phyloP scores from a whole-genome alignment of 2,329 filamentous ascomycete species.

The Aspergillus sp. region DNA sequence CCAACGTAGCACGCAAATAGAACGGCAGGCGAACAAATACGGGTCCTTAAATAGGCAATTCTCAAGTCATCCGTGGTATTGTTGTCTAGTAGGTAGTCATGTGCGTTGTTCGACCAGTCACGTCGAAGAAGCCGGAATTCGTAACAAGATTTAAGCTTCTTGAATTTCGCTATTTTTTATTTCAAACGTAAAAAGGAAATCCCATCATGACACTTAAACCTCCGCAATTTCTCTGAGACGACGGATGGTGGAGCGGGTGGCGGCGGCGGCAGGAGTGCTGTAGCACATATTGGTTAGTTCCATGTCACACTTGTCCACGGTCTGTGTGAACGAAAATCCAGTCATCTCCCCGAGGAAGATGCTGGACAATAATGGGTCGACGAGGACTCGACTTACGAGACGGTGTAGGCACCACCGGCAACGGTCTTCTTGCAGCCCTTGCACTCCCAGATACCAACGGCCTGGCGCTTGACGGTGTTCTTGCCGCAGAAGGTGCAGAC shows the following conservation, averaged over 20 bases:
- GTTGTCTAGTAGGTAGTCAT: background rate
- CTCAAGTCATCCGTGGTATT: background rate
- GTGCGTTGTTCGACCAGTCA: slow-evolving; percentile 16
- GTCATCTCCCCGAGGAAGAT: background rate
- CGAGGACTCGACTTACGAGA: slow-evolving; percentile 74
- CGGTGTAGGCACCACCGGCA: slow-evolving; percentile 89
- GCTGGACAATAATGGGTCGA: background rate
- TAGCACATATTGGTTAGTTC: slow-evolving; percentile 16
- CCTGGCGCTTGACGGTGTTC: slow-evolving; percentile 85
- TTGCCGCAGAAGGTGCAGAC: slow-evolving; percentile 99
- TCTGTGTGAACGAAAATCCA: background rate
- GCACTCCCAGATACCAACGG: slow-evolving; percentile 97
- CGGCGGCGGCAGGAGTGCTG: slow-evolving; percentile 88
- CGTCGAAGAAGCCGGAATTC: slow-evolving; percentile 20
- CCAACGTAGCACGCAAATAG: background rate
- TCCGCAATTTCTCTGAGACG: slow-evolving; percentile 96
- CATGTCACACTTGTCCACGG: slow-evolving; percentile 5
- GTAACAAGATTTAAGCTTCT: slow-evolving; percentile 24
- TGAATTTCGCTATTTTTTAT: slow-evolving; percentile 38
- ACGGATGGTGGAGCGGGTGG: slow-evolving; percentile 94
- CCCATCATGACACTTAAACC: slow-evolving; percentile 55
- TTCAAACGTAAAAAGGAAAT: slow-evolving; percentile 37
- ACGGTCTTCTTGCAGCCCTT: slow-evolving; percentile 91
- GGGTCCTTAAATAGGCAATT: background rate
- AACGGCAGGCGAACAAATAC: background rate